Percentiles rank a stretch among this genome's conserved stretches.
Evolutionary conservation across 768 basidiomycete genomes (phyloP).

Genomic region (Postia placenta): DNA sequence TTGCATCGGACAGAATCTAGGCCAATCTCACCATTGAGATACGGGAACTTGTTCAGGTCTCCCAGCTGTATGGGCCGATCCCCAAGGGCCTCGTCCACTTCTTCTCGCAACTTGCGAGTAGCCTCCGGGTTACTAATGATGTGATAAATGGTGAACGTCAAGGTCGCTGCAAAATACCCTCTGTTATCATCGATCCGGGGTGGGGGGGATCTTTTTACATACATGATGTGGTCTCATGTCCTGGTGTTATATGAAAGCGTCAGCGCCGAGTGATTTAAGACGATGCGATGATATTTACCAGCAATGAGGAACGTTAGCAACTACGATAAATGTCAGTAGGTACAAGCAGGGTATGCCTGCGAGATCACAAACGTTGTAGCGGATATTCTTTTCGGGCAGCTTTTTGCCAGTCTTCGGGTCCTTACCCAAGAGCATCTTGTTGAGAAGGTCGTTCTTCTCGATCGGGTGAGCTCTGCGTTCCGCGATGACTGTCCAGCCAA

Average conservation of each 20-base stretch:
- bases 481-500: conserved; percentile 26
- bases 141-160: conserved; percentile 38
- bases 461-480: conserved; percentile 32
- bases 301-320: conserved; percentile 47
- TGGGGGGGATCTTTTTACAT: neutral
- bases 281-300: conserved; percentile 25
- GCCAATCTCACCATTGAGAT: conserved; percentile 30
- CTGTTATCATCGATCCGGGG: neutral
- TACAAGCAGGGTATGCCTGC: neutral
- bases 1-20: neutral
- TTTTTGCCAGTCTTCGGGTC: conserved; percentile 39
- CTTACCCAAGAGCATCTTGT: conserved; percentile 36
- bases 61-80: conserved; percentile 29
- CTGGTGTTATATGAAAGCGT: conserved; percentile 6
- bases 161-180: conserved; percentile 20
- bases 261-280: neutral
- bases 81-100: conserved; percentile 42
- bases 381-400: conserved; percentile 35
- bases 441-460: conserved; percentile 37
- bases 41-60: conserved; percentile 36
- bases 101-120: conserved; percentile 37
- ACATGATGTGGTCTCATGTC: conserved; percentile 35
- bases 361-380: conserved; percentile 28
- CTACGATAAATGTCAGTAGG: conserved; percentile 12
- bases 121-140: conserved; percentile 37